Evolutionary conservation across 2,329 filamentous ascomycete species (phyloP).

Genomic region (Botrytis deweyae): DNA sequence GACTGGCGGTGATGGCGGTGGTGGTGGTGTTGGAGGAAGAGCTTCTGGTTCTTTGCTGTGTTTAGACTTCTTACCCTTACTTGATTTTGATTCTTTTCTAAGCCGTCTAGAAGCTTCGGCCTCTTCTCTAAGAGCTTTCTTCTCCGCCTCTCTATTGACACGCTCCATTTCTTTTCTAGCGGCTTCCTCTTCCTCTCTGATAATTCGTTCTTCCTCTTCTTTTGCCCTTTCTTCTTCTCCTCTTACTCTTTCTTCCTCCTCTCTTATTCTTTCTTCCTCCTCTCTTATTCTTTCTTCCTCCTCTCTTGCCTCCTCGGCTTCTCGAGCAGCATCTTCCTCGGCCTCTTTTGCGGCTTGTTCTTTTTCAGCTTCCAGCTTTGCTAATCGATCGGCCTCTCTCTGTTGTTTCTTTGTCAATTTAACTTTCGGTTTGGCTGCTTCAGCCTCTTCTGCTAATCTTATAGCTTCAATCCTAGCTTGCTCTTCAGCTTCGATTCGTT

Average conservation of each 20-base stretch:
- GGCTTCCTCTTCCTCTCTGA: slow-evolving; percentile 43
- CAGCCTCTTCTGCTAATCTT: slow-evolving; percentile 29
- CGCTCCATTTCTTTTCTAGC: slow-evolving; percentile 43
- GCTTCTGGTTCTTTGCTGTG: slow-evolving; percentile 31
- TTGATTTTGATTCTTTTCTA: slow-evolving; percentile 40
- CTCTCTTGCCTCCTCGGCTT: slow-evolving; percentile 39
- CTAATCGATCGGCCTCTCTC: slow-evolving; percentile 32
- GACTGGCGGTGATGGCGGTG: slow-evolving; percentile 12
- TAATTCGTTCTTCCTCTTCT: slow-evolving; percentile 41
- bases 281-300: slow-evolving; percentile 43
- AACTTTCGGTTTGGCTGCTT: slow-evolving; percentile 40
- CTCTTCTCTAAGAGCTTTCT: slow-evolving; percentile 40
- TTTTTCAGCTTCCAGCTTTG: slow-evolving; percentile 39
- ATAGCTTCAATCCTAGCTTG: slow-evolving; percentile 40
- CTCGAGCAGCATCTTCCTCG: slow-evolving; percentile 41
- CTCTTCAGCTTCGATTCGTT: slow-evolving; percentile 45
- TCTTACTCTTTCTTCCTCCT: slow-evolving; percentile 37
- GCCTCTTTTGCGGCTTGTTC: slow-evolving; percentile 40
- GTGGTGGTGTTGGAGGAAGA: slow-evolving; percentile 5
- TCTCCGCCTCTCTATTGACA: slow-evolving; percentile 38
- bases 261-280: slow-evolving; percentile 42
- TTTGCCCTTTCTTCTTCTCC: slow-evolving; percentile 45
- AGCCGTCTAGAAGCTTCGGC: slow-evolving; percentile 40
- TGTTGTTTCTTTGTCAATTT: slow-evolving; percentile 40
- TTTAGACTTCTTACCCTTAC: slow-evolving; percentile 42